Base-by-base conservation (phyloP, 2,329 filamentous ascomycete genomes). In the Talaromyces funiculosus region DNA sequence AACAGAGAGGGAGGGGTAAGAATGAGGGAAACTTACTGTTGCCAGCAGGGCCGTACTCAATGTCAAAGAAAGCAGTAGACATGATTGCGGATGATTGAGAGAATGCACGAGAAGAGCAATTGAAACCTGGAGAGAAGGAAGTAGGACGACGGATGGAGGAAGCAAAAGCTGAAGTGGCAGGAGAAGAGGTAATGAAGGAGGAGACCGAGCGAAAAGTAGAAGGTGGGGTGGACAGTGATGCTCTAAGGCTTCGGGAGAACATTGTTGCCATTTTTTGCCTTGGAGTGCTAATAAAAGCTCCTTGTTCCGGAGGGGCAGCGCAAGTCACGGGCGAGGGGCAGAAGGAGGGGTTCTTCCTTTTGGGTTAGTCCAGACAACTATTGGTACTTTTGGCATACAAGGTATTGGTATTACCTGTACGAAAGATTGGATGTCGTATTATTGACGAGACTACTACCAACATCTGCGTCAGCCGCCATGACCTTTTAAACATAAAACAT, bases 11-110 rank as follows among this genome's bases (percentile, higher is more conserved):
- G 40, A 59, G 35, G 54, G 42, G 60, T 10, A 40, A 29, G 26
- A 37, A 22, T 5, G 40, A 57, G 31, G n/a, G 7, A 54, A 26
- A 74, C 70, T 68, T 68, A 73, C 71, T 64, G 64, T 63, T 42
- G 65, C 70, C 71, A 35, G 64, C 63, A 60, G 72, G 79, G 75
- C 82, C 79, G 75, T 81, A 80, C 73, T 89, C 80, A 68, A 95
- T 73, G 65, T 92, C 88, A 81, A 93, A 92, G 81, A 80, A 90
- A 80, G 86, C 86, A 76, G 67, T 67, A 73, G 82, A 80, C 91
- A 96, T 96, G 77, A 83, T 87, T 82, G 84, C 80, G 72, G 87
- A 78, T 75, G 89, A 82, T 72, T 85, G 81, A 75, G 83, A 80
- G 74, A 87, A 88, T 67, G 77, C 76, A 75, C 83, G 71, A 67